Percentiles rank a stretch among this genome's conserved stretches.
These are phyloP conservation scores for Skeletonema grethae DNA, from an alignment of 108 stramenopile species.

Conservation along the genomic window DNA sequence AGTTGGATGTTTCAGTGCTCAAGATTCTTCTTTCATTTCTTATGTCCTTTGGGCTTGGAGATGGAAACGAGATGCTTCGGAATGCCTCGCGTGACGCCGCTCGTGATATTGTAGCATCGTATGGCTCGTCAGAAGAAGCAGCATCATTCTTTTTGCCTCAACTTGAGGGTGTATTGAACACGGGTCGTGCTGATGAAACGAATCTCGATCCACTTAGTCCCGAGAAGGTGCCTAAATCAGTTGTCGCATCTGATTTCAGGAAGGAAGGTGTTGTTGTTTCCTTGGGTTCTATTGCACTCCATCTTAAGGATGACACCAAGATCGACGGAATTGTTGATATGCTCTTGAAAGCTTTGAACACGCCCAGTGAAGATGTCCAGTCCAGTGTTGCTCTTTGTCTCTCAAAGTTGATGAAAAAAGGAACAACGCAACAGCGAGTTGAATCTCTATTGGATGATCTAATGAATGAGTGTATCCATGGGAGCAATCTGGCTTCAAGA, in stretches of 20 bases:
- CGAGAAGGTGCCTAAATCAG: constrained; percentile 59
- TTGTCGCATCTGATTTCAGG: constrained; percentile 71
- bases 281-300: constrained; percentile 84
- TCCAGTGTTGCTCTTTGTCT: constrained; percentile 79
- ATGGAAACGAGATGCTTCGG: constrained; percentile 71
- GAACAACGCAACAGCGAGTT: constrained; percentile 71
- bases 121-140: constrained; percentile 76
- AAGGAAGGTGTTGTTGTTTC: constrained; percentile 91
- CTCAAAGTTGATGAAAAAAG: constrained; percentile 89
- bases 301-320: constrained; percentile 78
- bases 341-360: constrained; percentile 72
- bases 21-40: constrained; percentile 78
- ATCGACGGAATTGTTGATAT: constrained; percentile 83
- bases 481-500: constrained; percentile 61
- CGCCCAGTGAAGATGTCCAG: constrained; percentile 88
- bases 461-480: constrained; percentile 71
- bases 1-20: constrained; percentile 60
- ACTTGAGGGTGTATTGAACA: constrained; percentile 74
- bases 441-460: constrained; percentile 65
- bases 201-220: constrained; percentile 55
- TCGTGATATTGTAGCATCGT: constrained; percentile 71
- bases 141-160: constrained; percentile 80
- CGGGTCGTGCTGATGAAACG: constrained; percentile 58
- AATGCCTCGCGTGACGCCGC: constrained; percentile 68
- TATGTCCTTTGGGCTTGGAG: constrained; percentile 83